A percentile compares a stretch with the other conserved stretches of the same genome.
Evolutionary conservation across 768 basidiomycete species (phyloP).

Genomic region (Tylopilus subfusipes): DNA sequence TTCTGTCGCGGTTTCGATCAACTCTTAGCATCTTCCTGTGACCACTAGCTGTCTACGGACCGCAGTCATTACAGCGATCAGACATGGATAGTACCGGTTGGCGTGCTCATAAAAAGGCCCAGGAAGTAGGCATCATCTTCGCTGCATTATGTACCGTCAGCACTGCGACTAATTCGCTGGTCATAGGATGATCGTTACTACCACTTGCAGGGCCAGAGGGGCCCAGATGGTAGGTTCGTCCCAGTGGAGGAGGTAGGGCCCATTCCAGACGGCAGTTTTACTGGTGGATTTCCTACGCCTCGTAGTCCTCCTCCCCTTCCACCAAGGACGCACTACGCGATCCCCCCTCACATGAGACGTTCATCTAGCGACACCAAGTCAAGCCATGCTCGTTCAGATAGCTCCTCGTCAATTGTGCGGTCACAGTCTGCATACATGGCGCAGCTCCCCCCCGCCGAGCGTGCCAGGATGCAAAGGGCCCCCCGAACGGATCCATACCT

Average conservation of each 20-base stretch:
- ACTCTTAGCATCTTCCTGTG: background rate
- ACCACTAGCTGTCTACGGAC: background rate
- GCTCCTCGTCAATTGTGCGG: slow-evolving; percentile 1
- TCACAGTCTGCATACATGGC: slow-evolving; percentile 38
- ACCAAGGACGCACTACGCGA: slow-evolving; percentile 32
- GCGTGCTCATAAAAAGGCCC: slow-evolving; percentile 63
- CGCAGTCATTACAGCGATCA: background rate
- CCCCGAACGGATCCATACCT: slow-evolving; percentile 79
- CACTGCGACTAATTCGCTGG: background rate
- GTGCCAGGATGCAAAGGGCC: slow-evolving; percentile 54
- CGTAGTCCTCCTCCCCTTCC: slow-evolving; percentile 42
- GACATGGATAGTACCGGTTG: slow-evolving; percentile 77
- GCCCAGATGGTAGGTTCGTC: slow-evolving; percentile 47
- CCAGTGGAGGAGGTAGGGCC: slow-evolving; percentile 60
- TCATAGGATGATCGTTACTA: slow-evolving; percentile 32
- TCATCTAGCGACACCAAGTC: slow-evolving; percentile 20
- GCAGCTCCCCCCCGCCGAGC: slow-evolving; percentile 57
- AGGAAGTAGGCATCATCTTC: slow-evolving; percentile 39
- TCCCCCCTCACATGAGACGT: slow-evolving; percentile 4
- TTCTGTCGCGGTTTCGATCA: background rate
- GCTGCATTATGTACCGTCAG: background rate
- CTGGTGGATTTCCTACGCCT: slow-evolving; percentile 51
- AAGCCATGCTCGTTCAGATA: slow-evolving; percentile 25
- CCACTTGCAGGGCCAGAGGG: slow-evolving; percentile 32
- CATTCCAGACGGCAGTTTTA: slow-evolving; percentile 52